Percentiles rank a stretch among this genome's conserved stretches.
Conservation (phyloP, 2,329 filamentous ascomycete species). For the Botrytis hyacinthi region DNA sequence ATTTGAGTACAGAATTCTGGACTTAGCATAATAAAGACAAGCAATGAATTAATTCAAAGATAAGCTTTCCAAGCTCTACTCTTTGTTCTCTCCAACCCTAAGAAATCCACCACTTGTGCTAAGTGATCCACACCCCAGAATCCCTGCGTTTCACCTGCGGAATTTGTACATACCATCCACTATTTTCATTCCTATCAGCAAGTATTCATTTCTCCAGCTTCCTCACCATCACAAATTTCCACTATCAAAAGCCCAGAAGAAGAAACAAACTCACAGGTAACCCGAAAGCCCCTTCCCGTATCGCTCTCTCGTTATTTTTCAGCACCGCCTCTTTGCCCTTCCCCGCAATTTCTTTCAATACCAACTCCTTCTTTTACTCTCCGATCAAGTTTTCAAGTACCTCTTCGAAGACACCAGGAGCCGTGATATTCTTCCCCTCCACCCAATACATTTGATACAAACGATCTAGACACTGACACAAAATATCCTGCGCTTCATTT, state of each 20-base stretch:
- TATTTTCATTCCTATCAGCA: neutral
- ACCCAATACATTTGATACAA: neutral
- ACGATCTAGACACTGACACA: neutral
- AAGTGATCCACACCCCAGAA: slow-evolving; percentile 8
- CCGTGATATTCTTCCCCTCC: neutral
- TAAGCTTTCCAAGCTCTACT: neutral
- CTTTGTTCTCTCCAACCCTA: neutral
- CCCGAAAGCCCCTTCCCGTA: neutral
- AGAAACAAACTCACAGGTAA: neutral
- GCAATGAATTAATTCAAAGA: neutral
- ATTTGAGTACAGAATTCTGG: neutral
- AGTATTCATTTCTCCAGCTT: no score
- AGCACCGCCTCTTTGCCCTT: neutral
- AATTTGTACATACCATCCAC: slow-evolving; percentile 9
- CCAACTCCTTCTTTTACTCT: neutral
- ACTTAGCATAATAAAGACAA: neutral
- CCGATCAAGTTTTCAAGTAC: neutral
- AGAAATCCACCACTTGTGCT: neutral
- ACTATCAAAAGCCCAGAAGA: no score
- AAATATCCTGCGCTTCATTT: neutral
- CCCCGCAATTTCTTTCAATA: neutral
- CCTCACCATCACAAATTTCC: neutral
- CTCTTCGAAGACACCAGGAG: neutral
- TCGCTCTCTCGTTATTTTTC: neutral
- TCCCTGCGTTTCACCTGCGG: neutral